Evolutionary conservation across 345 rosid genomes (phyloP).

Genomic region (Stellera chamaejasme): DNA sequence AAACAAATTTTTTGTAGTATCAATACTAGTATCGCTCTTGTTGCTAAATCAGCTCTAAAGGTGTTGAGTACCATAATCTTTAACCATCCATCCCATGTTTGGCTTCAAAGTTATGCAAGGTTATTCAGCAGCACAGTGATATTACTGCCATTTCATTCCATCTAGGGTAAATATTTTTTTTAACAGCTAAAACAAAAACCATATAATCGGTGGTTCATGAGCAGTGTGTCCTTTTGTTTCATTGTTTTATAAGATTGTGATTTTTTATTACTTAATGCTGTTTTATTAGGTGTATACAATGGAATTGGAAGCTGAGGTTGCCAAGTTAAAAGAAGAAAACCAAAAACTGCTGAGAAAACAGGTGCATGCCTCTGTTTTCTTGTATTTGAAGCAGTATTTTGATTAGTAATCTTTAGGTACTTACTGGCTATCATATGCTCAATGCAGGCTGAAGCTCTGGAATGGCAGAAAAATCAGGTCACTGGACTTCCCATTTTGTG

Average conservation of each 20-base stretch:
- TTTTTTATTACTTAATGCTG: conserved; percentile 11
- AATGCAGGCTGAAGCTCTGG: conserved; percentile 56
- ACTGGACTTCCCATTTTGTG: not conserved
- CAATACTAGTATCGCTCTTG: not conserved
- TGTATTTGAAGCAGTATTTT: not conserved
- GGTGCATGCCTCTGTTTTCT: conserved; percentile 25
- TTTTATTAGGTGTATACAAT: conserved; percentile 72
- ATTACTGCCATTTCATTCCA: conserved; percentile 28
- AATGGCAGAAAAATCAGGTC: conserved; percentile 88
- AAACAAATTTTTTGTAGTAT: too few relatives aligned
- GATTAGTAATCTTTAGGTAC: conserved; percentile 3
- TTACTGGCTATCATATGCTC: conserved; percentile 15
- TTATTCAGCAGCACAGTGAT: conserved; percentile 25
- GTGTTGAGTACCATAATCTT: conserved; percentile 18
- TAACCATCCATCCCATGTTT: conserved; percentile 26
- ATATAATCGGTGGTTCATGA: not conserved
- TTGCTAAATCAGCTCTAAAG: conserved; percentile 19
- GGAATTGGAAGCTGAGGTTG: conserved; percentile 94
- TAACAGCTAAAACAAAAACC: not conserved
- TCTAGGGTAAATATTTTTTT: conserved; percentile 25
- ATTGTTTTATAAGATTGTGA: not conserved
- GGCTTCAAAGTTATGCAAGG: conserved; percentile 26
- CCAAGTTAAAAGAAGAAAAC: conserved; percentile 79
- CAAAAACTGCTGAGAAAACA: conserved; percentile 64
- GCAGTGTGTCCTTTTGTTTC: not conserved